Conservation (phyloP, 345 rosid species). For the Salix udensis region DNA sequence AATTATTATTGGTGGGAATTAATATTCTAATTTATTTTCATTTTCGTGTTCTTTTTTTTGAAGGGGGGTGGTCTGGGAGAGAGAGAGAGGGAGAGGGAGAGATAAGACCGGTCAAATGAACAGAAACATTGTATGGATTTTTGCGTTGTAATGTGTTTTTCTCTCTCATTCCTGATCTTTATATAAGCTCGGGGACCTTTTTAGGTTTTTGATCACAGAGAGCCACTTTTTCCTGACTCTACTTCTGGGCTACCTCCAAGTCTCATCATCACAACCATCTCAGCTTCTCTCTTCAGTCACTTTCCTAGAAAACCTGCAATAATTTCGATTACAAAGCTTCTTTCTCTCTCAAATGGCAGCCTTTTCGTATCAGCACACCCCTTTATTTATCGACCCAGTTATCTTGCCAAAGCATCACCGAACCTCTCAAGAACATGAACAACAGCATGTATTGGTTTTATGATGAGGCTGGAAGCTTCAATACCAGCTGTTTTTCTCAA, state of each 20-base stretch:
- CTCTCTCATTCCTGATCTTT: slow-evolving; percentile 12
- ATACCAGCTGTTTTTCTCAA: slow-evolving; percentile 25
- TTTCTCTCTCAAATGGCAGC: slow-evolving; percentile 42
- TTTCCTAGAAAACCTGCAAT: slow-evolving; percentile 27
- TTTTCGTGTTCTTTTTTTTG: neutral
- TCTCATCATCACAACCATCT: slow-evolving; percentile 13
- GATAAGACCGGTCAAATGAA: slow-evolving; percentile 35
- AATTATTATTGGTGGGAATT: neutral
- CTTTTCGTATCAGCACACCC: slow-evolving; percentile 45
- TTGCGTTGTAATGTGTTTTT: neutral
- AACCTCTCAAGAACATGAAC: neutral
- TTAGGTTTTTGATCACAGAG: slow-evolving; percentile 11
- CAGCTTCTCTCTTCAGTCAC: slow-evolving; percentile 19
- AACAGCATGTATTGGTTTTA: slow-evolving; percentile 23
- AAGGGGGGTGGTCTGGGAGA: neutral
- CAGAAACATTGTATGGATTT: slow-evolving; percentile 7
- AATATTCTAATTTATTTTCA: neutral
- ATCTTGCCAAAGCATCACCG: slow-evolving; percentile 24
- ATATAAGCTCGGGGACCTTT: slow-evolving; percentile 24
- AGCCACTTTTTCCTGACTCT: slow-evolving; percentile 20
- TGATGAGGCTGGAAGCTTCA: slow-evolving; percentile 25
- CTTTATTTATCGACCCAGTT: slow-evolving; percentile 45
- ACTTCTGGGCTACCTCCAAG: neutral
- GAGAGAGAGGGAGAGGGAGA: neutral
- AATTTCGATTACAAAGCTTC: slow-evolving; percentile 18